Evolutionary conservation across 345 rosid genomes (phyloP).

Genomic region (Carallia pectinifolia): DNA sequence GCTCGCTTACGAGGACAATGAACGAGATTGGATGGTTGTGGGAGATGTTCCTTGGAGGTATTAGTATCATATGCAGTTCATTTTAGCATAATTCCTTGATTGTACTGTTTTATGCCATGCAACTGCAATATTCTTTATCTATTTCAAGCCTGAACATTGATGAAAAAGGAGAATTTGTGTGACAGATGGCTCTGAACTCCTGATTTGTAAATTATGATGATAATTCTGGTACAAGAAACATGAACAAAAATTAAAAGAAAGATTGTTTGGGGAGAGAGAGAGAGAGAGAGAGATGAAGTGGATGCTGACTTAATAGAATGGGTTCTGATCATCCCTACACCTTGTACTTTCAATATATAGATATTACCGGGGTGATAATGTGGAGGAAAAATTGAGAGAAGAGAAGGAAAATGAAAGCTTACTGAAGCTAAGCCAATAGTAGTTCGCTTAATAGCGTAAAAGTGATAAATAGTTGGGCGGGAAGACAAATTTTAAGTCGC

Average conservation of each 20-base stretch:
- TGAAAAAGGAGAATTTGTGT: not conserved
- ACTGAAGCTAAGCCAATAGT: no score
- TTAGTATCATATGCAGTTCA: not conserved
- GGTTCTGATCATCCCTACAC: not conserved
- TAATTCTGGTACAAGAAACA: not conserved
- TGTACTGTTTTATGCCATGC: not conserved
- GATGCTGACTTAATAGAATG: not conserved
- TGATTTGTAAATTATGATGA: slow-evolving; percentile 1
- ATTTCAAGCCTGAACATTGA: not conserved
- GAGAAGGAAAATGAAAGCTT: no score
- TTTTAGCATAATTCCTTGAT: no score
- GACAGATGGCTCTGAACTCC: not conserved
- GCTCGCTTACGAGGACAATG: slow-evolving; percentile 88
- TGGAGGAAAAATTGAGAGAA: no score
- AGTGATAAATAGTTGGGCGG: not conserved
- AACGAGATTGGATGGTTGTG: slow-evolving; percentile 98
- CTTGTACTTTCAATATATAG: not conserved
- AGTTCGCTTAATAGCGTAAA: not conserved
- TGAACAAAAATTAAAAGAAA: no score
- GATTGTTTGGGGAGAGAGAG: no score
- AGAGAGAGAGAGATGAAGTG: no score
- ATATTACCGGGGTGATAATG: not conserved
- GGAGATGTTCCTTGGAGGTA: slow-evolving; percentile 99
- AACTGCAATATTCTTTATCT: not conserved
- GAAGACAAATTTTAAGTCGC: not conserved